phyloP scores from a whole-genome alignment of 2,329 filamentous ascomycete species.

The Colletotrichum musae region DNA sequence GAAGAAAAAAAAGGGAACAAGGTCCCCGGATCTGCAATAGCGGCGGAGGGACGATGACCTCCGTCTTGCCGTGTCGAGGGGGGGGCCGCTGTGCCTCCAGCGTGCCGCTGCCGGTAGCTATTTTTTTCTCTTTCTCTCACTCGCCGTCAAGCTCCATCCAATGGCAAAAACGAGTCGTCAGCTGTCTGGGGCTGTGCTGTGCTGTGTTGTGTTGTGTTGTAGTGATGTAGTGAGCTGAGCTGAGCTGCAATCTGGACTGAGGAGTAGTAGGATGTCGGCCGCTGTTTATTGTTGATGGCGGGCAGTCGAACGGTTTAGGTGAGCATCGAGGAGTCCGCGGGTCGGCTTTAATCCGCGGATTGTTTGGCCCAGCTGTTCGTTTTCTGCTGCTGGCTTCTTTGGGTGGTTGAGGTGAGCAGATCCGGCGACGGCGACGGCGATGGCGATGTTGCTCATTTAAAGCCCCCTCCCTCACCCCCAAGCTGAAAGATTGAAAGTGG shows the following conservation, averaged over 20 bases:
- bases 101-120: no score
- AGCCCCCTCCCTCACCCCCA: not conserved
- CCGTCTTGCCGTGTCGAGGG: no score
- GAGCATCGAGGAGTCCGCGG: not conserved
- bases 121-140: not conserved
- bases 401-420: not conserved
- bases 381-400: not conserved
- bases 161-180: constrained; percentile 41
- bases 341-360: not conserved
- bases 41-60: not conserved
- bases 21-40: constrained; percentile 25
- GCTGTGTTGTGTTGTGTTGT: constrained; percentile 8
- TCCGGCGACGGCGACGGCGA: constrained; percentile 19
- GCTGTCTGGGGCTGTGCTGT: constrained; percentile 35
- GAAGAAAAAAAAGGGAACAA: not conserved
- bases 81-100: no score
- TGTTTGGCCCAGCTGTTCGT: not conserved
- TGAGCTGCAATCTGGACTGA: not conserved
- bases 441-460: constrained; percentile 22
- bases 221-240: constrained; percentile 3
- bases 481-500: constrained; percentile 23
- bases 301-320: not conserved
- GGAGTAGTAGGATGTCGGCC: no score
- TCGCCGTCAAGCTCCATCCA: constrained; percentile 7
- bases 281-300: no score